phyloP scores from a whole-genome alignment of 164 flowering plant species.

The Platanus orientalis region DNA sequence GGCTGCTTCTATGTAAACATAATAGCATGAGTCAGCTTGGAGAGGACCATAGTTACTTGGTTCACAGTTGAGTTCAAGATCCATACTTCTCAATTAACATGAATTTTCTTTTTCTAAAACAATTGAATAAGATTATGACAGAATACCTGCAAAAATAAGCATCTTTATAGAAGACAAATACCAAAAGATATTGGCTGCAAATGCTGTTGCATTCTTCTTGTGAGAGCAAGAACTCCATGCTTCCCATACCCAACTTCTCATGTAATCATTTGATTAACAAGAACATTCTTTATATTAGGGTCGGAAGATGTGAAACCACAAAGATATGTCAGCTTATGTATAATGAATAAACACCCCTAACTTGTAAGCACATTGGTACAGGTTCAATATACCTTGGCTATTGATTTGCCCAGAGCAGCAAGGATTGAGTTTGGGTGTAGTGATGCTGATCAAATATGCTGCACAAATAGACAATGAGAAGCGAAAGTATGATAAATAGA shows the following conservation, averaged over 20 bases:
- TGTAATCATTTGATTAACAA: slow-evolving; percentile 40
- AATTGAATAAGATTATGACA: too few relatives aligned
- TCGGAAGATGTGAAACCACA: too few relatives aligned
- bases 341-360: too few relatives aligned
- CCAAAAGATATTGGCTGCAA: slow-evolving; percentile 37
- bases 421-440: slow-evolving; percentile 65
- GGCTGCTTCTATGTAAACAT: too few relatives aligned
- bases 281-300: not conserved
- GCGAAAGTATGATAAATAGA: not conserved
- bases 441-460: slow-evolving; percentile 81
- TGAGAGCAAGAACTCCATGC: slow-evolving; percentile 39
- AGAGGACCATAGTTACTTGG: too few relatives aligned
- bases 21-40: too few relatives aligned
- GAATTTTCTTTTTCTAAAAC: too few relatives aligned
- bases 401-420: slow-evolving; percentile 48
- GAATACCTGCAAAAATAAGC: slow-evolving; percentile 38
- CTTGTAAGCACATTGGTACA: too few relatives aligned
- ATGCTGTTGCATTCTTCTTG: too few relatives aligned
- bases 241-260: slow-evolving; percentile 31
- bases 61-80: too few relatives aligned
- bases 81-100: too few relatives aligned
- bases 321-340: too few relatives aligned
- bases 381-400: slow-evolving; percentile 45
- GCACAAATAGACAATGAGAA: slow-evolving; percentile 19
- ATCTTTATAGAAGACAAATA: slow-evolving; percentile 30